phyloP scores from a whole-genome alignment of 768 basidiomycete species.

The Multifurca ochricompacta region DNA sequence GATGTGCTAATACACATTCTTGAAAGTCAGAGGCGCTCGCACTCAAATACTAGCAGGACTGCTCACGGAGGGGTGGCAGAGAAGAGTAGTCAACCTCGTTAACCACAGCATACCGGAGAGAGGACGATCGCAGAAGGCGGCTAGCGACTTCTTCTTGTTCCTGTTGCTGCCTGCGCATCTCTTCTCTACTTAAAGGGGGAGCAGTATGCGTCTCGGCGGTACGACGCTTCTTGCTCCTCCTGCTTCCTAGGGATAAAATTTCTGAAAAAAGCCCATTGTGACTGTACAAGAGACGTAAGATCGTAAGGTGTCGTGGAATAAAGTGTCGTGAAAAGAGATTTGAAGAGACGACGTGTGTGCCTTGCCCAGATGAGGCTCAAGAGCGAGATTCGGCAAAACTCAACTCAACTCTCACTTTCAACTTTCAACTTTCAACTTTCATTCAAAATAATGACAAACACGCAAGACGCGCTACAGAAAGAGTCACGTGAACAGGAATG shows the following conservation, averaged over 20 bases:
- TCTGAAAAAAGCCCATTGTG: slow-evolving; percentile 63
- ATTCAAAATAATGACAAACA: slow-evolving; percentile 16
- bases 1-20: slow-evolving; percentile 35
- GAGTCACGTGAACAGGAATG: slow-evolving; percentile 4
- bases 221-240: slow-evolving; percentile 43
- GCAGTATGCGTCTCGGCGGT: slow-evolving; percentile 10
- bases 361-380: background rate
- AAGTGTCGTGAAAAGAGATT: background rate
- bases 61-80: slow-evolving; percentile 65
- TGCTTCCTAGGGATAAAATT: slow-evolving; percentile 62
- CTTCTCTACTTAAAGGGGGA: background rate
- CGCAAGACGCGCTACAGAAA: background rate
- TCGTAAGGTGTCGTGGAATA: slow-evolving; percentile 15
- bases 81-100: slow-evolving; percentile 48
- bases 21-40: background rate
- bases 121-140: slow-evolving; percentile 61
- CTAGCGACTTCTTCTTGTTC: slow-evolving; percentile 46
- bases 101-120: slow-evolving; percentile 53
- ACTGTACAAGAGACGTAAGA: background rate
- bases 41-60: background rate
- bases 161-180: slow-evolving; percentile 28
- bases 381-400: no score
- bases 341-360: background rate
- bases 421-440: slow-evolving; percentile 6
- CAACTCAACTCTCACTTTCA: no score